These are phyloP conservation scores for Plasmodium gaboni DNA, from an alignment of 169 alveolate genomes.

Conservation along the genomic window DNA sequence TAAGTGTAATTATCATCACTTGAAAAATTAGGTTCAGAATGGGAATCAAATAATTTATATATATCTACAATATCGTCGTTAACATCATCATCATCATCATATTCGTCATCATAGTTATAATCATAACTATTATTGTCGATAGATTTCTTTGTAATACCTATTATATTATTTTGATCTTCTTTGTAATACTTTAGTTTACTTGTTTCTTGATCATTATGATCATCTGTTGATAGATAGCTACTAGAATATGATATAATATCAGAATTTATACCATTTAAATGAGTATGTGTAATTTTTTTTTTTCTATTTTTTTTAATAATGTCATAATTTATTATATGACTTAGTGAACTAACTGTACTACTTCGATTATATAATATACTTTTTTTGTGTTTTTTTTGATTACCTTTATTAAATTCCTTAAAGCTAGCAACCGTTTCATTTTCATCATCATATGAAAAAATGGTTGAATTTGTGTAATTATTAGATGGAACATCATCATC, in stretches of 20 bases:
- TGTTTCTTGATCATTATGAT: not conserved
- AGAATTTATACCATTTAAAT: not conserved
- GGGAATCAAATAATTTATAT: conserved; percentile 25
- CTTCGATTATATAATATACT: not conserved
- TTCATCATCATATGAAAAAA: conserved; percentile 32
- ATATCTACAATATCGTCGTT: conserved; percentile 36
- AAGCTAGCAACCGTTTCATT: conserved; percentile 22
- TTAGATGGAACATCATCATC: conserved; percentile 20
- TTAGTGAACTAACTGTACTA: not conserved
- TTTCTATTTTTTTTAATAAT: not conserved
- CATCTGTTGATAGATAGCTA: not conserved
- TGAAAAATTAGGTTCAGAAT: too few relatives aligned
- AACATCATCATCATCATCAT: not conserved
- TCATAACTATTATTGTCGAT: conserved; percentile 10
- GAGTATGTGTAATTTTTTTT: not conserved
- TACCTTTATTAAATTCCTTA: conserved; percentile 15
- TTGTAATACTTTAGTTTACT: not conserved
- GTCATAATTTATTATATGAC: not conserved
- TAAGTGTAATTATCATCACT: too few relatives aligned
- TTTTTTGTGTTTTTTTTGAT: not conserved
- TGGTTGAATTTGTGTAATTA: conserved; percentile 14
- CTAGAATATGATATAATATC: not conserved
- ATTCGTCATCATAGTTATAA: not conserved
- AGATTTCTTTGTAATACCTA: not conserved
- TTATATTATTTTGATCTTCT: conserved; percentile 4